Conservation (phyloP, 2,329 filamentous ascomycete genomes). For the Aspergillus fischeri region DNA sequence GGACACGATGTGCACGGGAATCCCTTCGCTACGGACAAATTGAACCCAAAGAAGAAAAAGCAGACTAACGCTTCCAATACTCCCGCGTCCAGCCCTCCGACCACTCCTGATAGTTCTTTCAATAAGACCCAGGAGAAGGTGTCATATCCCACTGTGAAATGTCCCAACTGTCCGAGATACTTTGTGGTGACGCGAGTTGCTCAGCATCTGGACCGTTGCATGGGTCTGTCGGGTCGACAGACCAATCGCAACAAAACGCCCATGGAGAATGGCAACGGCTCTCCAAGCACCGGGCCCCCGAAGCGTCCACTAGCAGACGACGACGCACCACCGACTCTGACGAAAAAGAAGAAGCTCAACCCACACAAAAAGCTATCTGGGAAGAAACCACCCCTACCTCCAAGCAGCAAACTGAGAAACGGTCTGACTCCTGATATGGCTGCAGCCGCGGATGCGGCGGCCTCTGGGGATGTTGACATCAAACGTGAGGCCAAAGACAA, state of each 20-base stretch:
- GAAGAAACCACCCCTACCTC: slow-evolving; percentile 33
- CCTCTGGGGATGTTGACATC: slow-evolving; percentile 26
- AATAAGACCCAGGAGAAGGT: slow-evolving; percentile 29
- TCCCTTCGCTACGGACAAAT: slow-evolving; percentile 37
- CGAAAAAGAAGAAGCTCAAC: slow-evolving; percentile 48
- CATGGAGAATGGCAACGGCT: slow-evolving; percentile 40
- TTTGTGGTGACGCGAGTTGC: slow-evolving; percentile 58
- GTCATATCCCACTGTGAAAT: slow-evolving; percentile 45
- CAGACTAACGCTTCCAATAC: slow-evolving; percentile 31
- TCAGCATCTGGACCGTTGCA: slow-evolving; percentile 58
- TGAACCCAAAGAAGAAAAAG: slow-evolving; percentile 47
- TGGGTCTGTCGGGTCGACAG: slow-evolving; percentile 54
- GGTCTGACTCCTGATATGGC: slow-evolving; percentile 35
- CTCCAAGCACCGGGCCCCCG: slow-evolving; percentile 30
- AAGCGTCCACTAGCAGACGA: slow-evolving; percentile 38
- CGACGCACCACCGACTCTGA: slow-evolving; percentile 42
- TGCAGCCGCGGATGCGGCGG: slow-evolving; percentile 22
- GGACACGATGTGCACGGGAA: slow-evolving; percentile 62
- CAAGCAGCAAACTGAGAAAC: slow-evolving; percentile 40
- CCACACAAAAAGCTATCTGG: slow-evolving; percentile 33
- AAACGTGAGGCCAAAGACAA: slow-evolving; percentile 33
- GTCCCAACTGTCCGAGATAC: slow-evolving; percentile 59
- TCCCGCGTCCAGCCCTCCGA: slow-evolving; percentile 32
- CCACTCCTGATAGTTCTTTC: slow-evolving; percentile 30
- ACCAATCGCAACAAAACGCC: slow-evolving; percentile 44